Evolutionary conservation across 495 filamentous ascomycete species (phyloP).

Genomic region (Penicillium cinerascens): DNA sequence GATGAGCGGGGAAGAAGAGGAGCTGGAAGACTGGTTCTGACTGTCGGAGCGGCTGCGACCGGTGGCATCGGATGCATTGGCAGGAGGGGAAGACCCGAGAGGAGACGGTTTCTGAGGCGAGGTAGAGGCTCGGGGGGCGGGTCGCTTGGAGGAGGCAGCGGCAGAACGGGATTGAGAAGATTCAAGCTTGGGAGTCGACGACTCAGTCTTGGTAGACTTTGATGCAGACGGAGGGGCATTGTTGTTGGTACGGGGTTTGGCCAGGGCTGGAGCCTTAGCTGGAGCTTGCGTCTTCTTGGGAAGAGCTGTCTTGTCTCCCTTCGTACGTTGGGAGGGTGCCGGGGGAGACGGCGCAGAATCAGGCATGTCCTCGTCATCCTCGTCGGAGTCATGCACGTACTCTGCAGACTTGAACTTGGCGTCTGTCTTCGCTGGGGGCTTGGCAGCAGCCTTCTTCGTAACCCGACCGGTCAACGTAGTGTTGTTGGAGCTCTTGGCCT

Average conservation of each 20-base stretch:
- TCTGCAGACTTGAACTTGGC: slow-evolving; percentile 67
- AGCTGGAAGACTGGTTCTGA: slow-evolving; percentile 42
- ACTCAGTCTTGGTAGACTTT: slow-evolving; percentile 21
- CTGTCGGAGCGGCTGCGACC: slow-evolving; percentile 40
- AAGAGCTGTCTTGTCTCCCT: slow-evolving; percentile 10
- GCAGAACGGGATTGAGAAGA: slow-evolving; percentile 12
- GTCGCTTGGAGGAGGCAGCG: slow-evolving; percentile 32
- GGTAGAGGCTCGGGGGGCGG: slow-evolving; percentile 39
- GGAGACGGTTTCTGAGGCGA: slow-evolving; percentile 72
- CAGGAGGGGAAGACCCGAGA: slow-evolving; percentile 69
- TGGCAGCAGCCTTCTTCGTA: slow-evolving; percentile 50
- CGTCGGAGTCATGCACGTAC: slow-evolving; percentile 72
- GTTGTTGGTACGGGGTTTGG: slow-evolving; percentile 15
- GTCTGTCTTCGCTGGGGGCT: slow-evolving; percentile 39
- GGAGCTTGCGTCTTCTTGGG: slow-evolving; percentile 9
- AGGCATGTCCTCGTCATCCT: slow-evolving; percentile 58
- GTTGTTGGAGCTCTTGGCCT: slow-evolving; percentile 49
- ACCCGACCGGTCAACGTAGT: slow-evolving; percentile 47
- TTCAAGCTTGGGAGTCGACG: slow-evolving; percentile 21
- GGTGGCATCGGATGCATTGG: slow-evolving; percentile 66
- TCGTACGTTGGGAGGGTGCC: slow-evolving; percentile 13
- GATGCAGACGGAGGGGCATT: slow-evolving; percentile 9
- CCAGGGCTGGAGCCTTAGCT: neutral
- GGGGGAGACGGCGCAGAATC: slow-evolving; percentile 29
- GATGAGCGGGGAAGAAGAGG: slow-evolving; percentile 46